Evolutionary conservation across 768 basidiomycete genomes (phyloP), one percentile per base, ranked within the genome.

Genomic region (Boletus patriciae): DNA sequence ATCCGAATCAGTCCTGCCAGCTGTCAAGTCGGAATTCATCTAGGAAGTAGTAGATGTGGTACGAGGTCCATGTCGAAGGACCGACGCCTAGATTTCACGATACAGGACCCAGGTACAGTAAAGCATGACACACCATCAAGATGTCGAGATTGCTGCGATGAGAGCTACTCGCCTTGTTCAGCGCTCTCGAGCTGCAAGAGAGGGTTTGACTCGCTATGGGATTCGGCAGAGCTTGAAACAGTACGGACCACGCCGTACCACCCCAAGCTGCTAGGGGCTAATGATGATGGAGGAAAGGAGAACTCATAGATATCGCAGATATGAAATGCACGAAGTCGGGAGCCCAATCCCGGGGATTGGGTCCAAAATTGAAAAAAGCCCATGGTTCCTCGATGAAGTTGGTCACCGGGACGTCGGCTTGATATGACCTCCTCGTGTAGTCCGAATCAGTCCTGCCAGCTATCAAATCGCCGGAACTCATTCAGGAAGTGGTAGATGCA

Each of bases 271-370:
- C n/a, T n/a, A n/a, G n/a, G n/a, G n/a, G n/a, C n/a, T n/a, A n/a
- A n/a, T n/a, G n/a, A n/a, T n/a, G n/a, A n/a, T 36, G 40, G 37
- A 27, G 34, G 38, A 37, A 38, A 40, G 42, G 40, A 42, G 42
- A 46, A 19, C 25, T 47, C 36, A 45, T 48, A 36, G 46, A 38
- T 46, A 49, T 55, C 52, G 27, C 21, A 55, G 64, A 64, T 64
- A 64, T 66, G 63, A 64, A 52, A 43, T 19, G 10, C 41, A 48
- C 19, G 58, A 58, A 25, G n/a, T 36, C 18, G 34, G 33, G n/a
- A n/a, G n/a, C n/a, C n/a, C n/a, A n/a, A n/a, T n/a, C n/a, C n/a
- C n/a, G n/a, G n/a, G n/a, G 5, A 45, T 40, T n/a, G 38, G 19
- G 25, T 25, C 25, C 25, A 25, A 25, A 53, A 60, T n/a, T 4